A percentile compares a stretch with the other conserved stretches of the same genome.
phyloP scores from a whole-genome alignment of 1,139 yeast genomes.

The Yamadazyma conglobata region DNA sequence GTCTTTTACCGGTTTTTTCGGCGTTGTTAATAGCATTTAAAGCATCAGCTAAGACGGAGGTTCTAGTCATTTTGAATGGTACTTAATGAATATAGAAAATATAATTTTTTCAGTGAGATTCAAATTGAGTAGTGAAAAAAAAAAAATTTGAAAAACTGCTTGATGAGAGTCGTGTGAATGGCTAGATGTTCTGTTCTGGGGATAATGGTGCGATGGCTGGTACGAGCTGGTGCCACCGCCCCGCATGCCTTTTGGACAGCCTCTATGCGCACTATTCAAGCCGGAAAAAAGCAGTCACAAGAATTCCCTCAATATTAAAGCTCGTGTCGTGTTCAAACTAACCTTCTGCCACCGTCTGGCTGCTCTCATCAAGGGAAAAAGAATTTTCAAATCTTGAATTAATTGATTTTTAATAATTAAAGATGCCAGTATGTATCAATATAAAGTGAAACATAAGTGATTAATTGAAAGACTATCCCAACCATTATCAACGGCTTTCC shows the following conservation, averaged over 20 bases:
- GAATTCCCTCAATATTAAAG: not conserved
- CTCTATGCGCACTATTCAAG: too few species aligned
- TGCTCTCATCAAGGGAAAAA: constrained; percentile 3
- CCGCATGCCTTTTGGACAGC: too few species aligned
- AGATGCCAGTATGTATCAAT: constrained; percentile 37
- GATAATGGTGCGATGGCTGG: too few species aligned
- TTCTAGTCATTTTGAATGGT: constrained; percentile 75
- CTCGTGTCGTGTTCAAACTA: constrained; percentile 3
- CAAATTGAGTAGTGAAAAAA: not conserved
- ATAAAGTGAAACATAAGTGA: too few species aligned
- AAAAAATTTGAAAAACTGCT: too few species aligned
- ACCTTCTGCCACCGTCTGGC: not conserved
- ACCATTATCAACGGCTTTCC: too few species aligned
- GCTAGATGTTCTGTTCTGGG: too few species aligned
- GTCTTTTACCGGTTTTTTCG: constrained; percentile 98
- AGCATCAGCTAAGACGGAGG: constrained; percentile 98
- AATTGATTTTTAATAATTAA: constrained; percentile 13
- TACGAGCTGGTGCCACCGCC: too few species aligned
- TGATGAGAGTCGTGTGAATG: too few species aligned
- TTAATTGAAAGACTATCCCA: too few species aligned
- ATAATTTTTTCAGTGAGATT: constrained; percentile 6
- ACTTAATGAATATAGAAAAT: not conserved
- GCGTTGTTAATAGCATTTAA: constrained; percentile 96
- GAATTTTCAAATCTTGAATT: constrained; percentile 8
- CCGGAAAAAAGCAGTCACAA: constrained; percentile 11